Percentiles rank a stretch among this genome's conserved stretches.
Evolutionary conservation across 176 grass and related monocot genomes (phyloP).

Genomic region (Paspalum vaginatum): DNA sequence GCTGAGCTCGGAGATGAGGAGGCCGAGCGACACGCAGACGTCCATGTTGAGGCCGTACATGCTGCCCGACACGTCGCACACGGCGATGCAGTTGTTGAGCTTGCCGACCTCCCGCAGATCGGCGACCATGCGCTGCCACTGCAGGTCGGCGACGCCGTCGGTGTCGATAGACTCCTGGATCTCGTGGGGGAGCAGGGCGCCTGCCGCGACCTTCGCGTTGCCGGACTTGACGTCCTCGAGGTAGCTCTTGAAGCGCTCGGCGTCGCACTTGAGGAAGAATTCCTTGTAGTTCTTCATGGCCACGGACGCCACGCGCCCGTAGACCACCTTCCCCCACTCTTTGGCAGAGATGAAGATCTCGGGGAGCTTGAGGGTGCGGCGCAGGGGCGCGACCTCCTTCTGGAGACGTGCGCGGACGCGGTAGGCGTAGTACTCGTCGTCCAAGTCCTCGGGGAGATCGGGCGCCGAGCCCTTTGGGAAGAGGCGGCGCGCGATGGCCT

Average conservation of each 20-base stretch:
- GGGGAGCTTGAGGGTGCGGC: slow-evolving; percentile 49
- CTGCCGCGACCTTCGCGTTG: slow-evolving; percentile 72
- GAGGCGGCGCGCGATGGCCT: slow-evolving; percentile 64
- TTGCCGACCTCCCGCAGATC: slow-evolving; percentile 46
- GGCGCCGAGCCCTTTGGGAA: slow-evolving; percentile 57
- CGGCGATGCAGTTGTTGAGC: slow-evolving; percentile 67
- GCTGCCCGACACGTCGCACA: slow-evolving; percentile 84
- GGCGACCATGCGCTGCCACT: slow-evolving; percentile 69
- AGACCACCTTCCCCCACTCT: slow-evolving; percentile 57
- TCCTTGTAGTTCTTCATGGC: slow-evolving; percentile 83
- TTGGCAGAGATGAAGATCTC: slow-evolving; percentile 69
- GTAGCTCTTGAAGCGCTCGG: slow-evolving; percentile 50
- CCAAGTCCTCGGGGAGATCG: slow-evolving; percentile 35
- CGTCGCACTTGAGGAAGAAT: slow-evolving; percentile 62
- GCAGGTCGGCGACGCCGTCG: slow-evolving; percentile 59
- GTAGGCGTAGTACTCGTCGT: slow-evolving; percentile 61
- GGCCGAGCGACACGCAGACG: slow-evolving; percentile 72
- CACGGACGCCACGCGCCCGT: slow-evolving; percentile 74
- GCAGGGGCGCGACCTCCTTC: slow-evolving; percentile 41
- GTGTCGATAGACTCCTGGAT: slow-evolving; percentile 26
- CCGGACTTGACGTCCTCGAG: slow-evolving; percentile 60
- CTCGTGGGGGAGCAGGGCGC: slow-evolving; percentile 74
- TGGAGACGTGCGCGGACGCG: slow-evolving; percentile 60
- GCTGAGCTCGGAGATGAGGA: slow-evolving; percentile 72
- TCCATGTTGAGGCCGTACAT: slow-evolving; percentile 53